phyloP scores from a whole-genome alignment of 306 rosid genomes.

The Vigna mungo region DNA sequence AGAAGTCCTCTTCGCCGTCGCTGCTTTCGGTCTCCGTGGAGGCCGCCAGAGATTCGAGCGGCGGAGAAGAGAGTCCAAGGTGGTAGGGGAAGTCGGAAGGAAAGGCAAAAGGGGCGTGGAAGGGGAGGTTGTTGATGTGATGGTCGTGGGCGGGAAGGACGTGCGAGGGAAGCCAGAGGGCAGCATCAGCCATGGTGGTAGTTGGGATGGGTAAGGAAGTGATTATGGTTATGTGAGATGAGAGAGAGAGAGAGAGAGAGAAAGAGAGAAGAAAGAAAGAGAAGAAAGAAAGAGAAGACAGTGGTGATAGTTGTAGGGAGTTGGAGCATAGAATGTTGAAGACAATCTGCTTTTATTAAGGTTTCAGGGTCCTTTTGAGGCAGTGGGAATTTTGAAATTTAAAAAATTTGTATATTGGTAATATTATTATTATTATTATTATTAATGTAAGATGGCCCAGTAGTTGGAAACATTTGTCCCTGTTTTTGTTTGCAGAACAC shows the following conservation, averaged over 20 bases:
- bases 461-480: constrained; percentile 64
- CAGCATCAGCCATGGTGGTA: constrained; percentile 48
- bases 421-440: too few species aligned
- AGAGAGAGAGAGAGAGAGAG: not conserved
- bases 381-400: constrained; percentile 24
- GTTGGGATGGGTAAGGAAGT: not conserved
- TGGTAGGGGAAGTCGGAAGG: constrained; percentile 83
- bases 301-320: constrained; percentile 11
- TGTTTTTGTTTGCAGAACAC: constrained; percentile 43
- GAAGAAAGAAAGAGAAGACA: not conserved
- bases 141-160: constrained; percentile 37
- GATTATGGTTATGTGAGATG: constrained; percentile 33
- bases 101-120: constrained; percentile 29
- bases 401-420: not conserved
- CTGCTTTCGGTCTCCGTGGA: constrained; percentile 66
- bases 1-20: constrained; percentile 72
- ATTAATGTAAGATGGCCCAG: constrained; percentile 48
- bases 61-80: constrained; percentile 53
- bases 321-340: constrained; percentile 57
- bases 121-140: not conserved
- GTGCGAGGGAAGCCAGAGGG: constrained; percentile 55
- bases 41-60: constrained; percentile 55
- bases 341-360: constrained; percentile 81
- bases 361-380: constrained; percentile 62
- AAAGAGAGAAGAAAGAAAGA: not conserved